Conservation (phyloP, 2,329 filamentous ascomycete genomes). For the Leptographium wingfieldii region DNA sequence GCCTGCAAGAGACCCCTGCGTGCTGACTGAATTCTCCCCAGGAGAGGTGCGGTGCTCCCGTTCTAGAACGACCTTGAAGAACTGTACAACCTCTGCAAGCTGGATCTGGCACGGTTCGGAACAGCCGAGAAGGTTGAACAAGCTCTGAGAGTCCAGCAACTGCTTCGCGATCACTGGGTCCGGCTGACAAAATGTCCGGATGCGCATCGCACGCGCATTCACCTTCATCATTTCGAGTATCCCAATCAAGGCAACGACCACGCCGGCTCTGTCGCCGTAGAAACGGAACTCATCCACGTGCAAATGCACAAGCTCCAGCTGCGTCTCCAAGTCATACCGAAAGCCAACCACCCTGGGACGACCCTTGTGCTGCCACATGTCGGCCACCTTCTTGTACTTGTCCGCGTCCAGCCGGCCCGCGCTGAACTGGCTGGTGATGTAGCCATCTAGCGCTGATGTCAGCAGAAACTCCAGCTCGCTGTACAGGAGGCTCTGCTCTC, state of each 20-base stretch:
- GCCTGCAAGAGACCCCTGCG: not conserved
- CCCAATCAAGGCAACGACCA: conserved; percentile 29
- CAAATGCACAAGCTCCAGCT: conserved; percentile 39
- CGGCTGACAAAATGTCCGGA: conserved; percentile 45
- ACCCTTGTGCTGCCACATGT: conserved; percentile 38
- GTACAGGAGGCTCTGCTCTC: conserved; percentile 46
- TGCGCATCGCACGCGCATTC: conserved; percentile 37
- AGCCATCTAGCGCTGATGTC: conserved; percentile 36
- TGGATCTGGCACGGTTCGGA: conserved; percentile 29
- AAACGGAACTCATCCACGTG: conserved; percentile 43
- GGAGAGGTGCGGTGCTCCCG: conserved; percentile 21
- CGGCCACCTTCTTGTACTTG: conserved; percentile 37
- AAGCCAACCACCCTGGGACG: conserved; percentile 43
- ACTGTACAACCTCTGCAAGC: conserved; percentile 37
- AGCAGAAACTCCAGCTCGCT: conserved; percentile 45
- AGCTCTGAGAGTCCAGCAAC: conserved; percentile 37
- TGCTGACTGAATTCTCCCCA: not conserved
- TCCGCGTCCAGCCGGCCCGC: conserved; percentile 40
- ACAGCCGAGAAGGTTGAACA: conserved; percentile 37
- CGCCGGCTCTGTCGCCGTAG: conserved; percentile 33
- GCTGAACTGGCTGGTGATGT: conserved; percentile 39
- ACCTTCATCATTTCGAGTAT: conserved; percentile 39
- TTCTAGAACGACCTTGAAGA: conserved; percentile 41
- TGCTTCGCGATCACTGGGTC: conserved; percentile 47
- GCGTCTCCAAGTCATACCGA: conserved; percentile 47